Conservation (phyloP, 2,329 filamentous ascomycete species). For the Aureobasidium mangrovei region DNA sequence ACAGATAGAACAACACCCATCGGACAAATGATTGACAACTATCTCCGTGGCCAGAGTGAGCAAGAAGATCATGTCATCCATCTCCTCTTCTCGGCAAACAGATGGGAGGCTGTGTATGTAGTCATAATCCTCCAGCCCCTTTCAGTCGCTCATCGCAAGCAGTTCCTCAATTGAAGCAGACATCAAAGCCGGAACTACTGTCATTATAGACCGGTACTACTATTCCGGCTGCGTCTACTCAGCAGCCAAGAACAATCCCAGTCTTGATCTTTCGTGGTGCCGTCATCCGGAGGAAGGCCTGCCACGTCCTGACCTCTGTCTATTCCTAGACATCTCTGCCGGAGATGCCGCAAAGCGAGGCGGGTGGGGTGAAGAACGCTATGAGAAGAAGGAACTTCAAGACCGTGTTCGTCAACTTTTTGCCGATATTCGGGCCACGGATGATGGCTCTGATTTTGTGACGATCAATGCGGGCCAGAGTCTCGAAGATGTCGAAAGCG, state of each 20-base stretch:
- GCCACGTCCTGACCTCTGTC: conserved; percentile 74
- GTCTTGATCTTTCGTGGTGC: conserved; percentile 68
- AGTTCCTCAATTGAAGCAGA: conserved; percentile 30
- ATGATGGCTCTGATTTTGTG: conserved; percentile 44
- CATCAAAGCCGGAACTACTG: conserved; percentile 58
- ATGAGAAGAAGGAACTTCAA: conserved; percentile 81
- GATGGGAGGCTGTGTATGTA: conserved; percentile 60
- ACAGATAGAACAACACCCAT: conserved; percentile 75
- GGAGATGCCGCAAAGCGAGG: conserved; percentile 64
- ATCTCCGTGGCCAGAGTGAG: conserved; percentile 62
- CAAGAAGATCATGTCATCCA: conserved; percentile 87
- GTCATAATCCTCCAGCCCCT: background rate
- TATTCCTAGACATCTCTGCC: conserved; percentile 78
- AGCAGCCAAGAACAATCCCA: conserved; percentile 70
- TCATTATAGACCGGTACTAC: conserved; percentile 89
- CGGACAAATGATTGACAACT: conserved; percentile 77
- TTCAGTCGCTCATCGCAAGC: conserved; percentile 6
- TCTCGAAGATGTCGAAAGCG: conserved; percentile 43
- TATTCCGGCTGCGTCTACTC: conserved; percentile 92
- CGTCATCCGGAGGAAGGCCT: conserved; percentile 76
- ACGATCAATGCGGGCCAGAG: conserved; percentile 46
- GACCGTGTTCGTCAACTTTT: conserved; percentile 68
- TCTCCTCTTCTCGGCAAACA: conserved; percentile 80
- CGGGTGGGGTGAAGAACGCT: conserved; percentile 83
- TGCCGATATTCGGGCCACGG: conserved; percentile 40